A percentile compares a stretch with the other conserved stretches of the same genome.
These are phyloP conservation scores for Gynochthodes officinalis DNA, from an alignment of 257 asterid species.

Conservation along the genomic window DNA sequence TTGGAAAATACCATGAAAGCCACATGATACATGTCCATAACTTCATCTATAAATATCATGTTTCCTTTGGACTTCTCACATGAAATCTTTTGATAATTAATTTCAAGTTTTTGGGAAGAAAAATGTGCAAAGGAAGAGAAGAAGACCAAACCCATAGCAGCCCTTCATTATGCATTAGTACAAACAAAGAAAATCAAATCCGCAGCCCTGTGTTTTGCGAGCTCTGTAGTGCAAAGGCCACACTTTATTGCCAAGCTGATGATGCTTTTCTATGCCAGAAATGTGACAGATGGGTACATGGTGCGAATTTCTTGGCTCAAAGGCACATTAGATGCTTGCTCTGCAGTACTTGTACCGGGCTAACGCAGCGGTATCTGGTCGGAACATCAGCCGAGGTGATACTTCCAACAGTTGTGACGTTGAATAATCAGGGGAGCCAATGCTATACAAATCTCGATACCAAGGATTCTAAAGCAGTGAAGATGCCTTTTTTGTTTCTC, in stretches of 20 bases:
- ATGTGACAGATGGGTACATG: constrained; percentile 45
- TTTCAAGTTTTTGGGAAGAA: neutral
- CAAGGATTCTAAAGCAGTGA: constrained; percentile 2
- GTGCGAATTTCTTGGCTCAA: constrained; percentile 43
- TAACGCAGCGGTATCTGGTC: constrained; percentile 31
- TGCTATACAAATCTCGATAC: neutral
- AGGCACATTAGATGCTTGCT: constrained; percentile 44
- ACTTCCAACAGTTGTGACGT: constrained; percentile 23
- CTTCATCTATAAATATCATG: constrained; percentile 23
- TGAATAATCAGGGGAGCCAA: constrained; percentile 2
- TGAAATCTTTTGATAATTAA: neutral
- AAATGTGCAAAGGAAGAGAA: constrained; percentile 44
- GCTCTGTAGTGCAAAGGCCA: constrained; percentile 37
- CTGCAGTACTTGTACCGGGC: constrained; percentile 29
- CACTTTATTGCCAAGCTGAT: constrained; percentile 44
- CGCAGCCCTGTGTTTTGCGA: constrained; percentile 23
- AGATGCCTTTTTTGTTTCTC: constrained; percentile 34
- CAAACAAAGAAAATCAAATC: neutral
- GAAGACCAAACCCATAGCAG: constrained; percentile 15
- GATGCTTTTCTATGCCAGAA: constrained; percentile 48
- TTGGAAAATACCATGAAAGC: neutral
- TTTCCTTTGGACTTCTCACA: neutral
- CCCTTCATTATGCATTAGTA: neutral
- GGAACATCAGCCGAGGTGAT: constrained; percentile 29
- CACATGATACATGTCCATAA: neutral